phyloP scores from a whole-genome alignment of 305 asterid species.

The Rubia occidens region DNA sequence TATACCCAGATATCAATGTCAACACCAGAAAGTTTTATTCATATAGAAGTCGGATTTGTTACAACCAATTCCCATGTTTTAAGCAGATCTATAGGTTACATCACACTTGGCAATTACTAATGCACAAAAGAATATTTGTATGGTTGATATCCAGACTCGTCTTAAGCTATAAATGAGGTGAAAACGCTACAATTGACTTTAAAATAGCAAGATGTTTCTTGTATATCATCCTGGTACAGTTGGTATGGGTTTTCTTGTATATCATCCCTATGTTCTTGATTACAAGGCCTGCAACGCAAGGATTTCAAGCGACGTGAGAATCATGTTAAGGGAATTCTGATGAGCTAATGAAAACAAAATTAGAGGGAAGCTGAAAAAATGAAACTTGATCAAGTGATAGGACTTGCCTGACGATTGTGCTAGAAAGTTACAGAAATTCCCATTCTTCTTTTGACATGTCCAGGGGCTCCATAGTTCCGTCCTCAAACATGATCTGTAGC shows the following conservation, averaged over 20 bases:
- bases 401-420: slow-evolving; percentile 36
- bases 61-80: not conserved
- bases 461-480: slow-evolving; percentile 52
- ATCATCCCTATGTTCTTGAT: slow-evolving; percentile 6
- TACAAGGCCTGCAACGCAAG: slow-evolving; percentile 8
- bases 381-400: not conserved
- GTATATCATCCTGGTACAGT: not conserved
- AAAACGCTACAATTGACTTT: not conserved
- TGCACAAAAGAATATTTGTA: not conserved
- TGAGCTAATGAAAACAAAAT: not conserved
- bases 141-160: not conserved
- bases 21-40: not conserved
- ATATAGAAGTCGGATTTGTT: not conserved
- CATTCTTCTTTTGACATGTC: slow-evolving; percentile 79
- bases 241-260: not conserved
- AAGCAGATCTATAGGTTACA: not conserved
- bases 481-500: slow-evolving; percentile 78
- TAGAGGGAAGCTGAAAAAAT: not conserved
- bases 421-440: slow-evolving; percentile 51
- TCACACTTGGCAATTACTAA: not conserved
- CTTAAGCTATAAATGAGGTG: not conserved
- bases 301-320: not conserved
- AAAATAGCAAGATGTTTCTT: no score
- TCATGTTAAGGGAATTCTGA: not conserved
- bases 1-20: not conserved